These are phyloP conservation scores for Rubia tinctorum DNA, from an alignment of 305 asterid genomes.

Conservation along the genomic window DNA sequence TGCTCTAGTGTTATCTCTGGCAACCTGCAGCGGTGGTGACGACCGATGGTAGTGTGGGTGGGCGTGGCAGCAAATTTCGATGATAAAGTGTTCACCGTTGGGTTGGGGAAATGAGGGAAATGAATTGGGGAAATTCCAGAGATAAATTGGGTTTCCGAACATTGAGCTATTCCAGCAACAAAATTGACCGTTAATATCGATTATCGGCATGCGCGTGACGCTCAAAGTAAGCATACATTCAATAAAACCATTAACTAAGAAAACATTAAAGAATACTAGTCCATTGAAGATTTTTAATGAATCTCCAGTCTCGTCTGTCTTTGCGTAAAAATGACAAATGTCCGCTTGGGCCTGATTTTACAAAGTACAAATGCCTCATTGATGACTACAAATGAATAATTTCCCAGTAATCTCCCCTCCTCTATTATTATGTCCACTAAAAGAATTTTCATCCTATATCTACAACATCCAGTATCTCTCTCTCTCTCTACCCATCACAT, in stretches of 20 bases:
- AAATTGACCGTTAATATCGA: no score
- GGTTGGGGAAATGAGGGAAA: no score
- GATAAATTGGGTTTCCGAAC: no score
- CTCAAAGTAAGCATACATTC: not conserved
- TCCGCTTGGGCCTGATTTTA: conserved; percentile 18
- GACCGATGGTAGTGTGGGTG: no score
- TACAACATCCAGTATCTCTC: conserved; percentile 30
- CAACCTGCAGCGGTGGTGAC: no score
- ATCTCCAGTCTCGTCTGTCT: conserved; percentile 23
- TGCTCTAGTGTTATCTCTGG: no score
- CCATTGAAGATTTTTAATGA: conserved; percentile 19
- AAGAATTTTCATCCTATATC: conserved; percentile 40
- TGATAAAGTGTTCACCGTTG: no score
- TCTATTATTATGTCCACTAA: conserved; percentile 38
- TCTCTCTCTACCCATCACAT: conserved; percentile 24
- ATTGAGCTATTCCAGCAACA: no score
- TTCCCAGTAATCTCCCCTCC: conserved; percentile 29
- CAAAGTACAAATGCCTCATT: conserved; percentile 17
- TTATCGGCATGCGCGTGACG: not conserved
- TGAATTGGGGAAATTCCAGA: no score
- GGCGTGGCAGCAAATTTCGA: no score
- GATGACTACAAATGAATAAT: conserved; percentile 57
- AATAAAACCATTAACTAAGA: not conserved
- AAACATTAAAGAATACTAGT: conserved; percentile 2
- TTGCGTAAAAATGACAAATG: conserved; percentile 15